Evolutionary conservation across 306 rosid genomes (phyloP), one percentile per base, ranked within the genome.

Genomic region (Cucurbita moschata): DNA sequence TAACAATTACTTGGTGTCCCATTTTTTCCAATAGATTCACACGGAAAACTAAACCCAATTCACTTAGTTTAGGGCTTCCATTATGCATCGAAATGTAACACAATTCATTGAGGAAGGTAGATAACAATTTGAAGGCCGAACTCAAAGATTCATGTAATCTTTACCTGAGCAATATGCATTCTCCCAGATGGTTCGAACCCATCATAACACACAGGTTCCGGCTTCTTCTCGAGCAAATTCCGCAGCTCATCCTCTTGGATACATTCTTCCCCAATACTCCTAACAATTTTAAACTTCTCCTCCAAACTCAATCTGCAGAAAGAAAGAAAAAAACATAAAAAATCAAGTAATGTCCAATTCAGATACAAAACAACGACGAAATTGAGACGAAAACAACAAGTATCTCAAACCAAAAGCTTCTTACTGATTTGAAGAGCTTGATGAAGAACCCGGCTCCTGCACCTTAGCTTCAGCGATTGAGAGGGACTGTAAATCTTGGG

Each of bases 151-250:
- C 57, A 35, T 14, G 37, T 26, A 57, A 30, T 50, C 55, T 11
- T 5, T 63, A 90, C 98, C 96, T 93, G 98, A 75, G 98, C 96
- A 64, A 93, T 90, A 81, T 93, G 98, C 98, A 93, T 93, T 70
- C 97, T 80, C 3, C 98, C 96, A 10, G 96, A 90, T 42, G 98
- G 96, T 69, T 93, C 96, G 13, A 93, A 93, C 2, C 98, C 96
- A 15, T 93, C 98, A 26, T 93, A 93, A 81, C 96, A 90, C 56
- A 90, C 46, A 0, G 96, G 96, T 37, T 86, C 89, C 7, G 96
- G 85, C 72, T 93, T 93, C 10, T 90, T 83, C 1, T 78, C 78
- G 37, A 93, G 86, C 44, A 93, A 77, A 54, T 87, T 87, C 9
- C 79, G 82, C 23, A 93, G 96, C 79, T 93, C 96, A 0, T 90